Evolutionary conservation across 164 flowering plant species (phyloP), one percentile per base, ranked within the genome.

Genomic region (Aristolochia contorta): DNA sequence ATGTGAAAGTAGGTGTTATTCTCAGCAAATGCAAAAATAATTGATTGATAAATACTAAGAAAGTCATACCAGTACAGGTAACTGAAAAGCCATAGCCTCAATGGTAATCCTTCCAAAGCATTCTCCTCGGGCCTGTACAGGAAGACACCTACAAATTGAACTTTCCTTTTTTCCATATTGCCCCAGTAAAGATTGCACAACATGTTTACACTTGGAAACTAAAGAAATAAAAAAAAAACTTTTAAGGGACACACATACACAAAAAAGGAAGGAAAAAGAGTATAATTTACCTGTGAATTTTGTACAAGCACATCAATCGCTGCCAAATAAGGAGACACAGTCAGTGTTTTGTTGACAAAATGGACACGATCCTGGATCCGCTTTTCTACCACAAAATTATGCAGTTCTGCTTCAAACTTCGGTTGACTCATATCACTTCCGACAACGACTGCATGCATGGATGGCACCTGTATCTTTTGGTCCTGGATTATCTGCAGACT

Each of bases 91-190:
- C 97, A 94, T 93, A 22, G 99, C 99, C 77, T 93, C 99, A 64
- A 93, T 90, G 24, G 99, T 90, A 75, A 93, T 93, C 78, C 99
- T 85, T 54, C 99, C 99, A 85, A 93, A 93, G 79, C 99, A 93
- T 67, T 93, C 99, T 51, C 99, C 99, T 16, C 97, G 83, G 3
- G 78, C 95, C 98, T 92, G 57, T 61, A 68, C 24, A 62, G 47
- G 6, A 63, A 63, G 1, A 48, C 14, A 52, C 70, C 41, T 52
- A 6, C 43, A 37, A 20, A 13, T 47, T 27, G 24, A 47, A 50
- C 12, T 1, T 50, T 18, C 19, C 12, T n/a, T 7, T 47, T 47
- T n/a, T 47, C 19, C 51, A 47, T 49, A 18, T 16, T 27, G 30
- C 30, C 5, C n/a, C 20, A 49, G n/a, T 49, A 4, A 13, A 49